phyloP scores from a whole-genome alignment of 2,329 filamentous ascomycete genomes.

The Periconia digitata region DNA sequence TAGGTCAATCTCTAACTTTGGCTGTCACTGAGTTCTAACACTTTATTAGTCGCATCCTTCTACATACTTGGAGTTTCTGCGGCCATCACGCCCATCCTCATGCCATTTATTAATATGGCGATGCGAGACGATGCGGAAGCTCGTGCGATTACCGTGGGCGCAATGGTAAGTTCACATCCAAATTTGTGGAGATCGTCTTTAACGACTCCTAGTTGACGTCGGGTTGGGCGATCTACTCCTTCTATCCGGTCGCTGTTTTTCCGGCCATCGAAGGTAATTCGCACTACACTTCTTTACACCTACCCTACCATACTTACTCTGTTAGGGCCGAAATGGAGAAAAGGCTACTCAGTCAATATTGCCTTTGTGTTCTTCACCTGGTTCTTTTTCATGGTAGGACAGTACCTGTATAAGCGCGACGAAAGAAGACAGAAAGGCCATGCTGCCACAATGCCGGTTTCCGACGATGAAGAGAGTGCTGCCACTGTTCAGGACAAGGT shows the following conservation, averaged over 20 bases:
- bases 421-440: constrained; percentile 23
- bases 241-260: constrained; percentile 40
- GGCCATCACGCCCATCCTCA: constrained; percentile 38
- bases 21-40: constrained; percentile 5
- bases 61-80: constrained; percentile 40
- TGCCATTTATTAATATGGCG: constrained; percentile 43
- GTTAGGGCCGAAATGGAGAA: constrained; percentile 50
- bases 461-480: background rate
- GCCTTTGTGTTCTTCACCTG: constrained; percentile 51
- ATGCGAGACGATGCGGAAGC: constrained; percentile 51
- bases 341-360: constrained; percentile 53
- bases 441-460: background rate
- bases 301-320: background rate
- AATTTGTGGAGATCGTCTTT: background rate
- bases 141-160: constrained; percentile 52
- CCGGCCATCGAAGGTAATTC: constrained; percentile 32
- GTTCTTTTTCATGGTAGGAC: constrained; percentile 44
- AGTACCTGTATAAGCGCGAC: constrained; percentile 40
- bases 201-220: constrained; percentile 19
- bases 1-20: constrained; percentile 9
- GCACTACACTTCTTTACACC: background rate
- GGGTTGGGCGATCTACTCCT: constrained; percentile 39
- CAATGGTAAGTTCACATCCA: constrained; percentile 34
- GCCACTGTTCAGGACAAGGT: background rate
- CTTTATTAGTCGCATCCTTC: constrained; percentile 32